Conservation (phyloP, 495 filamentous ascomycete genomes). For the Trypethelium eluteriae region DNA sequence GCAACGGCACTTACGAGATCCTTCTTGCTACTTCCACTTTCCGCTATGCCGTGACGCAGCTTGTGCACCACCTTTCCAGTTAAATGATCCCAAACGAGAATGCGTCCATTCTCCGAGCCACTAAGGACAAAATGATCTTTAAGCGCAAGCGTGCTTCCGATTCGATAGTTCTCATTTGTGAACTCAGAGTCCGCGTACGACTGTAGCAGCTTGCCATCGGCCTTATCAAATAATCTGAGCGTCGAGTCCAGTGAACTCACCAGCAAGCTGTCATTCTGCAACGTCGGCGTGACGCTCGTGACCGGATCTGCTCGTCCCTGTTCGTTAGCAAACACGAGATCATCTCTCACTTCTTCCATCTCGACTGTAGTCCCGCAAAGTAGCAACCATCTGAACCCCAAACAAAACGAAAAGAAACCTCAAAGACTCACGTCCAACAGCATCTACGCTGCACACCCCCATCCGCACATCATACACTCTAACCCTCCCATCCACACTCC, state of each 20-base stretch:
- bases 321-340: neutral
- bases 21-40: constrained; percentile 51
- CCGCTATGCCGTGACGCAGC: constrained; percentile 27
- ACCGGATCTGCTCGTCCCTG: constrained; percentile 32
- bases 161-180: constrained; percentile 30
- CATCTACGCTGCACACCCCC: constrained; percentile 67
- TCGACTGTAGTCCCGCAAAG: neutral
- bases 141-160: constrained; percentile 32
- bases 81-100: constrained; percentile 88
- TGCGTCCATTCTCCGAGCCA: constrained; percentile 71
- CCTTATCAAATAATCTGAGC: constrained; percentile 73
- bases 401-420: neutral
- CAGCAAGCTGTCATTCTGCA: constrained; percentile 66
- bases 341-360: neutral
- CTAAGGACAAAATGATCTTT: constrained; percentile 71
- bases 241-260: constrained; percentile 67
- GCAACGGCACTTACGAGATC: constrained; percentile 51
- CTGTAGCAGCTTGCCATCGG: constrained; percentile 63
- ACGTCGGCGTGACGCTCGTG: constrained; percentile 63
- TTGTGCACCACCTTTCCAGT: constrained; percentile 54
- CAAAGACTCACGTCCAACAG: constrained; percentile 46
- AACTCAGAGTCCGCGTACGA: constrained; percentile 46
- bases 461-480: constrained; percentile 82
- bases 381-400: neutral
- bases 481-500: constrained; percentile 80